phyloP scores from a whole-genome alignment of 1,284 basidiomycete genomes.

The Apiotrichum gracile region DNA sequence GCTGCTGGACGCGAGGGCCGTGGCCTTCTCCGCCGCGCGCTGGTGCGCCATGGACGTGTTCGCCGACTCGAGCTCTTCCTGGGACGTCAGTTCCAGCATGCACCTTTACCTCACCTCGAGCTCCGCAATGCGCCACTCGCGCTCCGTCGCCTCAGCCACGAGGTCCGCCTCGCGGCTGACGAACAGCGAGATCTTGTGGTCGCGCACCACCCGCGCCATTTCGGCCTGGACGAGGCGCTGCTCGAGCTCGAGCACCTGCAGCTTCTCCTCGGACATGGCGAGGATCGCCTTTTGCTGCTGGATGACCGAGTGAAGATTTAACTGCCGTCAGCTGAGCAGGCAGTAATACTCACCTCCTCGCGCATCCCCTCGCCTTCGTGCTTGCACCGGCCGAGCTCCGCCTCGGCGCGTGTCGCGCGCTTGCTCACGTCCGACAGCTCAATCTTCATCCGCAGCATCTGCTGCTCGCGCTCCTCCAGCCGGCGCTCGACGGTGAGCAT shows the following conservation, averaged over 20 bases:
- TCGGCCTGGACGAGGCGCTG: constrained; percentile 26
- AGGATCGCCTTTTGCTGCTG: constrained; percentile 36
- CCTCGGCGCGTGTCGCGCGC: not conserved
- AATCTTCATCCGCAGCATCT: not conserved
- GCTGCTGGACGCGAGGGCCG: constrained; percentile 7
- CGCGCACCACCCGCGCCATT: constrained; percentile 31
- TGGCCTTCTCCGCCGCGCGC: constrained; percentile 19
- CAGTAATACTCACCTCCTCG: constrained; percentile 30
- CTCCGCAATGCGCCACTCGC: constrained; percentile 19
- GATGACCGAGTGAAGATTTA: constrained; percentile 28
- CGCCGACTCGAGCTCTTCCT: constrained; percentile 22
- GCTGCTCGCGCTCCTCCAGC: constrained; percentile 4
- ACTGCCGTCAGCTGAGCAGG: no score
- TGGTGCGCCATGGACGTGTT: constrained; percentile 31
- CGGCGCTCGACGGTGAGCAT: not conserved
- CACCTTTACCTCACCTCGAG: constrained; percentile 26
- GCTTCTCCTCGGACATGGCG: constrained; percentile 35
- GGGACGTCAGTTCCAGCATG: not conserved
- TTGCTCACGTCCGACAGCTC: constrained; percentile 8
- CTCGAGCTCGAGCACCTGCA: constrained; percentile 35
- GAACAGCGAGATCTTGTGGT: constrained; percentile 37
- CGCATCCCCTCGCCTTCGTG: constrained; percentile 28
- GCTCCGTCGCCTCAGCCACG: constrained; percentile 22
- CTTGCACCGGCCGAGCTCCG: constrained; percentile 21
- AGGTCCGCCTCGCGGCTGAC: constrained; percentile 33